Conservation (phyloP, 2,329 filamentous ascomycete genomes). For the Cordyceps cicadae region DNA sequence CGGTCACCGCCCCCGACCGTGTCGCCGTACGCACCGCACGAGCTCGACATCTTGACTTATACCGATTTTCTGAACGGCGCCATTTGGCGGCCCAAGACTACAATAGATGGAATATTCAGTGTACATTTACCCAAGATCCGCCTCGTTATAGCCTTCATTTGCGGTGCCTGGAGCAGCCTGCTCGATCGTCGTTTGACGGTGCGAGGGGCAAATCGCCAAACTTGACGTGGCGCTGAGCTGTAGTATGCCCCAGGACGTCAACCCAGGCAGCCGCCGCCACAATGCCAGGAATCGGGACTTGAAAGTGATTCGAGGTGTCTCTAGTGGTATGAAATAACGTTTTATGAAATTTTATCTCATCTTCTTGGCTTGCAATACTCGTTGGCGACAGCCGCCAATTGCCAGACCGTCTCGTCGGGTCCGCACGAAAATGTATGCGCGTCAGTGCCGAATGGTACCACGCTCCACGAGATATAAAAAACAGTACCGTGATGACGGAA, state of each 20-base stretch:
- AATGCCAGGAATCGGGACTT: not conserved
- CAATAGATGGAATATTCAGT: not conserved
- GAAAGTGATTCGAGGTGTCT: not conserved
- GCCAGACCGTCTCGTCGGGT: not conserved
- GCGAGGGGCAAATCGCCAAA: slow-evolving; percentile 3
- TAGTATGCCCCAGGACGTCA: not conserved
- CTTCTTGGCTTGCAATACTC: not conserved
- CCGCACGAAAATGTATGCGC: not conserved
- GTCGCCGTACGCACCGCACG: not conserved
- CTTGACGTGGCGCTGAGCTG: not conserved
- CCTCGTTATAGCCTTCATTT: not conserved
- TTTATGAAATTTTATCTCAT: not conserved
- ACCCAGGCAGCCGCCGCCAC: not conserved
- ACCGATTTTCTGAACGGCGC: not conserved
- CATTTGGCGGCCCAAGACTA: not conserved
- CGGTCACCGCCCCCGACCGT: not conserved
- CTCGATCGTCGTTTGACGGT: not conserved
- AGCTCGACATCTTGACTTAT: slow-evolving; percentile 8
- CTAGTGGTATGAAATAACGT: not conserved
- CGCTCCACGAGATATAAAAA: not conserved
- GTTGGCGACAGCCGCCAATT: not conserved
- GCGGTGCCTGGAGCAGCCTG: not conserved
- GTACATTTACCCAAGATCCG: not conserved
- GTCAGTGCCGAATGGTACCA: not conserved
- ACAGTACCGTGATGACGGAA: not conserved